A percentile compares a stretch with the other conserved stretches of the same genome.
These are phyloP conservation scores for Carex littledalei DNA, from an alignment of 176 grass and related monocot genomes.

Conservation along the genomic window DNA sequence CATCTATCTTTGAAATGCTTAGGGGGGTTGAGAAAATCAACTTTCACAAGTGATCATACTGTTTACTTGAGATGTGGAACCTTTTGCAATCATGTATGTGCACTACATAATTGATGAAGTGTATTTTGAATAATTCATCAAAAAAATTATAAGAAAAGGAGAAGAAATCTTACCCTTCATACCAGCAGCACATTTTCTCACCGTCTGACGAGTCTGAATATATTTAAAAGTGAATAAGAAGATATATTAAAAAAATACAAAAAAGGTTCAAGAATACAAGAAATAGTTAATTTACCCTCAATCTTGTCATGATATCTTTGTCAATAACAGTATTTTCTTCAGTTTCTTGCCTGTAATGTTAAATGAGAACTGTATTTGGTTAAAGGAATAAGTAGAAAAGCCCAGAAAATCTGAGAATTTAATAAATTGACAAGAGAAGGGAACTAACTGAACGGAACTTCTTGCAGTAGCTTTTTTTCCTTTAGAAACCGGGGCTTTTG, in stretches of 20 bases:
- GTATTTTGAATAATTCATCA: background rate
- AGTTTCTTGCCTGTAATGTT: conserved; percentile 29
- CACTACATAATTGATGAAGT: background rate
- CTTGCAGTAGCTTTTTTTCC: conserved; percentile 23
- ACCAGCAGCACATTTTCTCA: conserved; percentile 9
- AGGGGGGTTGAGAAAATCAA: background rate
- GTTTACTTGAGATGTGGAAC: background rate
- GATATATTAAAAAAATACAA: background rate
- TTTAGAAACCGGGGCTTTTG: conserved; percentile 45
- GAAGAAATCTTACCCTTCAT: conserved; percentile 27
- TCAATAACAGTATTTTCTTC: conserved; percentile 42
- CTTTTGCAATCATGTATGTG: background rate
- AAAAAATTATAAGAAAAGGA: background rate
- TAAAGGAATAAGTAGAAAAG: background rate
- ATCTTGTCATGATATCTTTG: conserved; percentile 36
- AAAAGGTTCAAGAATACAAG: background rate
- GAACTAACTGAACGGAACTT: conserved; percentile 25
- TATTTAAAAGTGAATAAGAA: background rate
- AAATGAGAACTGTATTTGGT: background rate
- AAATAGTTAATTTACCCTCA: conserved; percentile 35
- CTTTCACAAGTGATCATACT: background rate
- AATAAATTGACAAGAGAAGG: background rate
- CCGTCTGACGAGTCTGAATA: conserved; percentile 35
- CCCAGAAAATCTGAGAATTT: background rate
- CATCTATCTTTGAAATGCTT: background rate